Evolutionary conservation across 805 yeast species (phyloP).

Genomic region (Wickerhamiella domercqiae): DNA sequence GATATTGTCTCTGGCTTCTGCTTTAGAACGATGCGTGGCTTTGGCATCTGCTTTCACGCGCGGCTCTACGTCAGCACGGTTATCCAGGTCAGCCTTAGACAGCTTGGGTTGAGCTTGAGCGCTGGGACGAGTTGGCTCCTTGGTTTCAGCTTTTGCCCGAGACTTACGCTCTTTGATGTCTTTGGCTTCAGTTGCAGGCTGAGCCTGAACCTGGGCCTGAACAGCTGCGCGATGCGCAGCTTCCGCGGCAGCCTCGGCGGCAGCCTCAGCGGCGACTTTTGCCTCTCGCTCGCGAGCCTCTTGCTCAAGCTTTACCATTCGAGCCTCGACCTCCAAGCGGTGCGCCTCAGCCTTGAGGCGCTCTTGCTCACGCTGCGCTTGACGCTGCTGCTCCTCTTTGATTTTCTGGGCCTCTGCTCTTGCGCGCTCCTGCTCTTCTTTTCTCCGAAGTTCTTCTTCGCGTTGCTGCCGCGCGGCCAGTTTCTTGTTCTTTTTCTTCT

Average conservation of each 20-base stretch:
- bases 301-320: conserved; percentile 19
- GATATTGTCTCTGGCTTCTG: conserved; percentile 18
- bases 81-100: neutral
- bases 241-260: too few relatives aligned
- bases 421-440: conserved; percentile 22
- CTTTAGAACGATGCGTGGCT: too few relatives aligned
- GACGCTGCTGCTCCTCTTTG: conserved; percentile 15
- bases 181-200: too few relatives aligned
- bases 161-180: too few relatives aligned
- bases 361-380: conserved; percentile 18
- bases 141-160: neutral
- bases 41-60: too few relatives aligned
- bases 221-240: too few relatives aligned
- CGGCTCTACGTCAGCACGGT: too few relatives aligned
- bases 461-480: conserved; percentile 25
- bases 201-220: too few relatives aligned
- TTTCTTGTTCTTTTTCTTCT: conserved; percentile 29
- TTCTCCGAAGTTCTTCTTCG: conserved; percentile 26
- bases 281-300: conserved; percentile 12
- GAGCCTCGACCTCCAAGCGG: conserved; percentile 20
- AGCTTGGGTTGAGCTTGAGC: neutral
- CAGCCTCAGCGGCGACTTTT: neutral
- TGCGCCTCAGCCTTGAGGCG: conserved; percentile 19
- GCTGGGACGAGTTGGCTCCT: neutral
- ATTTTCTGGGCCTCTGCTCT: conserved; percentile 18